Base-by-base conservation (phyloP, 768 basidiomycete species). In the Mycena floridula region DNA sequence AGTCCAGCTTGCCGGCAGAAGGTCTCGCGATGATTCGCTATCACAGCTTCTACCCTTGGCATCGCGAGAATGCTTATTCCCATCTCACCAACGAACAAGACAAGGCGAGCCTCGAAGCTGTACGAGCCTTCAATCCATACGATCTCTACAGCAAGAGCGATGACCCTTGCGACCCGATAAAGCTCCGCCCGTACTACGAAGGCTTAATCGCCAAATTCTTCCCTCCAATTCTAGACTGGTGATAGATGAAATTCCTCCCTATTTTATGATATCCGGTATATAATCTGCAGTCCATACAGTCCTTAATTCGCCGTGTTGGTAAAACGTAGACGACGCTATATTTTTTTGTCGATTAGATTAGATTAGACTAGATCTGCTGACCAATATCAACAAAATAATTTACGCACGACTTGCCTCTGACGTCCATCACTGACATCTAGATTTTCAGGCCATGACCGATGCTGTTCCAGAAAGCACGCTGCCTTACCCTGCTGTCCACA, bases 71-170 rank as follows among this genome's bases (percentile, higher is more conserved):
- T 44, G 92, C 91, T 1, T 95, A 95, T 67, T 59, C 61, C 18
- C 84, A 93, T 57, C 77, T 95, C 38, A 82, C 78, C 50, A 82
- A 82, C 59, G 83, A 83, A 15, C 79, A 81, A 43, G 88, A 90
- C 60, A 51, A 63, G 46, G 66, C 66, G 43, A 70, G 77, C 16
- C 76, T 90, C 25, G 77, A 72, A 30, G 90, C 89, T 13, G 89
- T 90, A 23, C 74, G 76, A 37, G 84, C 83, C 0, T 95, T 95
- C 76, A 95, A 94, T 64, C 91, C 92, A 0, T 95, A 94, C 63
- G 92, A 94, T 58, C 76, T 96, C 6, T 96, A 96, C 70, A 86
- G 83, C 72, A 95, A 95, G 66, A 79, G 74, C 55, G 88, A 94
- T 54, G 74, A 76, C 35, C 76, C 80, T 4, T 77, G 82, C 43